Evolutionary conservation across 1,139 yeast genomes (phyloP), one percentile per base, ranked within the genome.

Genomic region (Yamadazyma siamensis): DNA sequence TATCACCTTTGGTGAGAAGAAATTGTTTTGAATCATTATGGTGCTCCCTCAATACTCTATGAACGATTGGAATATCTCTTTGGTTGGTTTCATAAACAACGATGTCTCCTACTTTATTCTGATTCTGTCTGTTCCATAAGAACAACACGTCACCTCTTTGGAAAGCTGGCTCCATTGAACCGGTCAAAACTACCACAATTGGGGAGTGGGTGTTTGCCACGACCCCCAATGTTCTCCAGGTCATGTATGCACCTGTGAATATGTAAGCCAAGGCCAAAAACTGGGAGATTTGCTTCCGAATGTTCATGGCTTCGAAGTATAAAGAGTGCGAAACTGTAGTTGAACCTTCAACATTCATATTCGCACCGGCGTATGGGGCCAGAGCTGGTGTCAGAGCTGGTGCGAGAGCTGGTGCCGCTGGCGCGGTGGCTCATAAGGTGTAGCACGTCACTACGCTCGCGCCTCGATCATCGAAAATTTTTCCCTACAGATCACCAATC

Each of bases 131-230:
- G 58, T 91, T 91, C 95, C 96, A 88, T 36, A 91, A 67, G 50
- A 91, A 81, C 38, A 91, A 65, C 24, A 94, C 81, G 53, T 91
- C 99, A 29, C 99, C 99, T 59, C 98, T 77, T 59, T 91, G 97
- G 70, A 94, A 94, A 0, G 98, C 98, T 1, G 99, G 99, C 54
- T 94, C 98, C 99, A 91, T 91, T 2, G 97, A 91, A 5, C 98
- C 99, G 2, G 97, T 87, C 28, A 91, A 74, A 9, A 91, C 99
- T 22, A 91, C 98, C 23, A 94, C 98, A 23, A 91, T 79, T 12
- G 99, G 99, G 2, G 96, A 86, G 41, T 86, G 83, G 1, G 95
- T 80, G 58, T 87, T 80, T 15, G 96, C 71, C 3, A 81, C 67
- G 4, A 91, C 68, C 1, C 89, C 80, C 14, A 91, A 66, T 0